phyloP scores from a whole-genome alignment of 257 asterid species.

The Dorcoceras hygrometricum region DNA sequence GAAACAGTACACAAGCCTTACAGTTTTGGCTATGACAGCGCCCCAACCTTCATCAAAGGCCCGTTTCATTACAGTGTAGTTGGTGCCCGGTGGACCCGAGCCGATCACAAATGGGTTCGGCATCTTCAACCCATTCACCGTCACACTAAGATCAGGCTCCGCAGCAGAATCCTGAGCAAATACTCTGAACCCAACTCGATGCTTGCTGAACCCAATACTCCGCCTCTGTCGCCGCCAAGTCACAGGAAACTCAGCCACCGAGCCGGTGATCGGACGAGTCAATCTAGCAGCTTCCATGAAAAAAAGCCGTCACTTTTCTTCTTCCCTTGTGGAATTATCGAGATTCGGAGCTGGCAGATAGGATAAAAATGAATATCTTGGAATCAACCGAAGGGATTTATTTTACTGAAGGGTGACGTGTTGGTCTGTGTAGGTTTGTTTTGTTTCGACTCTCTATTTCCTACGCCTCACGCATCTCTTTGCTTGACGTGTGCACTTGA shows the following conservation, averaged over 20 bases:
- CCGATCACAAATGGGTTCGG: slow-evolving; percentile 95
- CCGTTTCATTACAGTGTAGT: slow-evolving; percentile 86
- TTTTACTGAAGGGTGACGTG: not conserved
- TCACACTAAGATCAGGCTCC: slow-evolving; percentile 91
- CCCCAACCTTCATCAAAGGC: slow-evolving; percentile 99
- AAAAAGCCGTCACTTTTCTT: not conserved
- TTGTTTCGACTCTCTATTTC: not conserved
- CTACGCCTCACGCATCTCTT: not conserved
- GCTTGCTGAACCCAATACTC: slow-evolving; percentile 3
- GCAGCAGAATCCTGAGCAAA: slow-evolving; percentile 36
- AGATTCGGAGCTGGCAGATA: slow-evolving; percentile 25
- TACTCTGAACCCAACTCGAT: slow-evolving; percentile 50
- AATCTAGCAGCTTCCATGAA: slow-evolving; percentile 43
- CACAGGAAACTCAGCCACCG: slow-evolving; percentile 37
- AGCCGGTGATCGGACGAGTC: slow-evolving; percentile 32
- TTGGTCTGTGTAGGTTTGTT: not conserved
- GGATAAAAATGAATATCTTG: slow-evolving; percentile 40
- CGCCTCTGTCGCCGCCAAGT: slow-evolving; percentile 24
- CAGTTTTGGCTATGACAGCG: slow-evolving; percentile 98
- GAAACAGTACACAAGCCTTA: slow-evolving; percentile 10
- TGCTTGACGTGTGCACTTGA: not conserved
- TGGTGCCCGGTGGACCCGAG: slow-evolving; percentile 99
- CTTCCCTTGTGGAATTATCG: not conserved
- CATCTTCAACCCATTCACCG: slow-evolving; percentile 88
- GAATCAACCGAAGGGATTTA: slow-evolving; percentile 27